Percentiles rank a stretch among this genome's conserved stretches.
Conservation (phyloP, 1,139 yeast genomes). For the Protomyces inouyei region DNA sequence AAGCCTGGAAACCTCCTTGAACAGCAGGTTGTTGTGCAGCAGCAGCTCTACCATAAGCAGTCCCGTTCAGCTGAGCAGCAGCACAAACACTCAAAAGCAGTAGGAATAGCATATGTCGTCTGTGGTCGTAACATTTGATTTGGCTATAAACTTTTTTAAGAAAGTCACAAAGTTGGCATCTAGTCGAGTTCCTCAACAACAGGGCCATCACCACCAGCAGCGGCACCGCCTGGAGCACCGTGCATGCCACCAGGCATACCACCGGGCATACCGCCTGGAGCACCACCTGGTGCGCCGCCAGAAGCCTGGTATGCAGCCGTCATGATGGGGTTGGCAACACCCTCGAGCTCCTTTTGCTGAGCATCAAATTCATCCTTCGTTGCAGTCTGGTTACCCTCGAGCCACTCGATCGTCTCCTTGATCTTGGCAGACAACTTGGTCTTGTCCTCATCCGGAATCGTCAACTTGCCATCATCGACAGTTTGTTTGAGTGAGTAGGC, state of each 20-base stretch:
- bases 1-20: background rate
- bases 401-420: conserved; percentile 80
- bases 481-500: conserved; percentile 86
- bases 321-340: conserved; percentile 90
- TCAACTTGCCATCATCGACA: conserved; percentile 74
- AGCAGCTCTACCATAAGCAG: background rate
- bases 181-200: conserved; percentile 94
- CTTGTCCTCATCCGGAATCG: conserved; percentile 58
- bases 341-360: conserved; percentile 91
- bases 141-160: background rate
- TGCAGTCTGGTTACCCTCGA: conserved; percentile 83
- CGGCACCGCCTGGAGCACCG: conserved; percentile 36
- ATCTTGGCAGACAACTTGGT: conserved; percentile 76
- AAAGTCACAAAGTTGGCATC: conserved; percentile 24
- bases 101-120: background rate
- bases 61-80: background rate
- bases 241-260: conserved; percentile 48
- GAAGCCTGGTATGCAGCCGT: conserved; percentile 69
- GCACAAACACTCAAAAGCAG: background rate
- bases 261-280: conserved; percentile 67
- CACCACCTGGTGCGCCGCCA: conserved; percentile 56
- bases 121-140: background rate
- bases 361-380: conserved; percentile 80
- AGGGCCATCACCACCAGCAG: conserved; percentile 55
- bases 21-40: background rate